phyloP scores from a whole-genome alignment of 352 stramenopile genomes.

The Pythium angustatum region DNA sequence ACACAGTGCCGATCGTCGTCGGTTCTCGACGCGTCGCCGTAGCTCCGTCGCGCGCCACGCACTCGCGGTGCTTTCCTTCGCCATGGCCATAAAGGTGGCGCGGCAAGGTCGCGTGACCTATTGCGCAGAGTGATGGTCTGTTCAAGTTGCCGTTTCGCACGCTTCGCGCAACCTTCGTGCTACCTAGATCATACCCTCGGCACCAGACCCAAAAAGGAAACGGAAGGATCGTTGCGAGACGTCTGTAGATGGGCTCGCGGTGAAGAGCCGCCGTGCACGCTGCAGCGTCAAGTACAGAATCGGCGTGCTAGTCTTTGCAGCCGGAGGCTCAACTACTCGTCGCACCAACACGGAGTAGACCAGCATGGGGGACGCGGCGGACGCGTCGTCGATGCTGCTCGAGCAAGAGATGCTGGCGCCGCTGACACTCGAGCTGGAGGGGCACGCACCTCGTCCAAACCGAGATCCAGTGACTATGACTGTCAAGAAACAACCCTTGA shows the following conservation, averaged over 20 bases:
- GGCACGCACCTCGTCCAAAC: not conserved
- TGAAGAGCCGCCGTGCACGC: too few relatives aligned
- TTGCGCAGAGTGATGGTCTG: constrained; percentile 23
- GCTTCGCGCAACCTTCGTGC: constrained; percentile 40
- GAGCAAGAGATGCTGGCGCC: constrained; percentile 15
- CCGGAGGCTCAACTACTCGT: too few relatives aligned
- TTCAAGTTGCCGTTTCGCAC: constrained; percentile 15
- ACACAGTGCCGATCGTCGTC: constrained; percentile 9
- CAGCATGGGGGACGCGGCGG: constrained; percentile 1
- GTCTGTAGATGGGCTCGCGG: too few relatives aligned
- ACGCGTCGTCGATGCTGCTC: constrained; percentile 5
- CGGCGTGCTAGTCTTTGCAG: too few relatives aligned
- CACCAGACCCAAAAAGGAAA: constrained; percentile 26
- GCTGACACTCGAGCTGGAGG: constrained; percentile 1
- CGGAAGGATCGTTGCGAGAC: too few relatives aligned
- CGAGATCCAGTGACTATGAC: not conserved
- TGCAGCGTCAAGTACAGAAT: too few relatives aligned
- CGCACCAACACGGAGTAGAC: not conserved
- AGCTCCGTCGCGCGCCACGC: constrained; percentile 52
- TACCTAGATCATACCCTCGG: constrained; percentile 24
- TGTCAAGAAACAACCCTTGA: not conserved
- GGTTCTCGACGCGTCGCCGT: constrained; percentile 47
- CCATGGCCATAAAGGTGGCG: not conserved
- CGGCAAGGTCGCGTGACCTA: not conserved
- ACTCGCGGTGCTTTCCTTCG: not conserved